Conservation (phyloP, 176 grass and related monocot species). For the Oryza longistaminata region DNA sequence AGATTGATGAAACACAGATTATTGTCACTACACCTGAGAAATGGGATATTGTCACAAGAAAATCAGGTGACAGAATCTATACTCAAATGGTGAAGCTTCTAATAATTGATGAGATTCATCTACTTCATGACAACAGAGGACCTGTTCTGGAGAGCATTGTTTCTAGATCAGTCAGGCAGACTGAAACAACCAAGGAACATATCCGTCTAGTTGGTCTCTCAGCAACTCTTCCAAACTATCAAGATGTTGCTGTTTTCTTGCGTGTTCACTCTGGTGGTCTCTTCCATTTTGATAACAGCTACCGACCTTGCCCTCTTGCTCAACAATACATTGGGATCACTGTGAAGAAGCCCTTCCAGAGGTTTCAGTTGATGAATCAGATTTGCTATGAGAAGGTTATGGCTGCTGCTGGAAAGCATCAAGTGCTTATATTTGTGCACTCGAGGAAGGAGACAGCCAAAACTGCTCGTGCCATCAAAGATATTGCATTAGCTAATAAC, state of each 20-base stretch:
- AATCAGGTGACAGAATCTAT: slow-evolving; percentile 92
- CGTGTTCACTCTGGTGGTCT: slow-evolving; percentile 59
- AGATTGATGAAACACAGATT: slow-evolving; percentile 97
- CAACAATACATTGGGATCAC: slow-evolving; percentile 96
- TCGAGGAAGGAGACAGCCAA: slow-evolving; percentile 94
- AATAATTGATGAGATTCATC: slow-evolving; percentile 85
- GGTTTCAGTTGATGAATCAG: slow-evolving; percentile 96
- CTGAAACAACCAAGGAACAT: slow-evolving; percentile 82
- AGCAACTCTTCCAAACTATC: slow-evolving; percentile 85
- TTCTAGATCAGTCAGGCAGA: slow-evolving; percentile 83
- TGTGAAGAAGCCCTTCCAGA: slow-evolving; percentile 81
- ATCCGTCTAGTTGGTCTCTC: slow-evolving; percentile 86
- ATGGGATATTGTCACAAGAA: slow-evolving; percentile 97
- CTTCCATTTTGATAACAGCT: slow-evolving; percentile 96
- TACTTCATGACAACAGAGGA: slow-evolving; percentile 92
- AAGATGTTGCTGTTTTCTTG: slow-evolving; percentile 86
- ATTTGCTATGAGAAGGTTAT: slow-evolving; percentile 95
- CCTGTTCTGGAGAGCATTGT: slow-evolving; percentile 98
- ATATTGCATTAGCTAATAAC: slow-evolving; percentile 76
- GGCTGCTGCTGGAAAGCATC: slow-evolving; percentile 85
- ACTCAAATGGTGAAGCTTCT: slow-evolving; percentile 90
- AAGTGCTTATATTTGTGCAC: slow-evolving; percentile 97
- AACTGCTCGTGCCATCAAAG: slow-evolving; percentile 87
- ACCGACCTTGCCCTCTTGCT: slow-evolving; percentile 86
- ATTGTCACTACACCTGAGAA: slow-evolving; percentile 98